Percentiles rank a stretch among this genome's conserved stretches.
These are phyloP conservation scores for grape (Vitis vinifera) DNA, from an alignment of 164 flowering plant genomes.

Conservation along the genomic window DNA sequence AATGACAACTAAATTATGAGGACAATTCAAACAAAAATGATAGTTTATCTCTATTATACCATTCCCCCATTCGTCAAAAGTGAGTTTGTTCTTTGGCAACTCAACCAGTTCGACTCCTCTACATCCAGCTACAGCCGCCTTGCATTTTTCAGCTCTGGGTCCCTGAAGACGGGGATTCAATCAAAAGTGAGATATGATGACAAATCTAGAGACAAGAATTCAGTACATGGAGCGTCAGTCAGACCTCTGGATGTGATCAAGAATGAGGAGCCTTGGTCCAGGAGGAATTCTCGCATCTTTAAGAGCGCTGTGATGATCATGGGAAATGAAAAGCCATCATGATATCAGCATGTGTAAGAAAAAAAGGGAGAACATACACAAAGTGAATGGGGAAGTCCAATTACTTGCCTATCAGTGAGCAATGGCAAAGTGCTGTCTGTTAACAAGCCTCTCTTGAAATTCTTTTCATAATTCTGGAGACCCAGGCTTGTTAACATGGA, in stretches of 20 bases:
- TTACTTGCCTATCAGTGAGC: constrained; percentile 78
- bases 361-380: background rate
- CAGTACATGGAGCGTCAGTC: background rate
- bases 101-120: background rate
- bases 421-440: constrained; percentile 81
- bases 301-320: constrained; percentile 67
- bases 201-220: background rate
- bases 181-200: background rate
- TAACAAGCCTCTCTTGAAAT: constrained; percentile 82
- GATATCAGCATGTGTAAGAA: background rate
- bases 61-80: too few species aligned
- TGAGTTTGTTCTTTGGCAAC: too few species aligned
- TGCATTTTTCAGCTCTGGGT: constrained; percentile 45
- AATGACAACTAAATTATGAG: too few species aligned
- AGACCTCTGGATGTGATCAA: constrained; percentile 79
- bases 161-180: constrained; percentile 35
- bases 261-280: constrained; percentile 93
- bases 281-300: constrained; percentile 92
- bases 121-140: background rate
- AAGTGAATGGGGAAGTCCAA: background rate
- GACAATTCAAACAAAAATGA: too few species aligned
- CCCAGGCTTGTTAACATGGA: constrained; percentile 72
- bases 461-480: constrained; percentile 81
- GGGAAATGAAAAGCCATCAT: background rate
- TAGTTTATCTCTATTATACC: too few species aligned